Evolutionary conservation across 2,329 filamentous ascomycete species (phyloP).

Genomic region (Penicillium glabrum): DNA sequence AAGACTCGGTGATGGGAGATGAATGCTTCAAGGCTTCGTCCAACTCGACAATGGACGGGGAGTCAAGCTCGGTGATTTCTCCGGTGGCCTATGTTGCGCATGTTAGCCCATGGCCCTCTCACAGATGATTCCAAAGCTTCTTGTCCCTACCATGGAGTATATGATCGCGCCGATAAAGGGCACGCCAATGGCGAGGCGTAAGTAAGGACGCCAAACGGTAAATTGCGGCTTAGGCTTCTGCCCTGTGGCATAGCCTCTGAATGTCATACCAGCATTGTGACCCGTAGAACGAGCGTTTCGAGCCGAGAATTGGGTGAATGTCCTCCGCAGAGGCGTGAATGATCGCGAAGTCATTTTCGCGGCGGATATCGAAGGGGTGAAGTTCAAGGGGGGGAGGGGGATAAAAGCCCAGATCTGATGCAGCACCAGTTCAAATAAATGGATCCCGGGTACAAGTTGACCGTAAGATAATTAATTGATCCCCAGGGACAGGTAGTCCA

Average conservation of each 20-base stretch:
- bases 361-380: neutral
- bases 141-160: conserved; percentile 51
- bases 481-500: neutral
- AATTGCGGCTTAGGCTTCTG: conserved; percentile 28
- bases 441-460: neutral
- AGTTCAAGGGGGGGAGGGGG: neutral
- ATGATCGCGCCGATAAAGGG: conserved; percentile 51
- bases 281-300: conserved; percentile 20
- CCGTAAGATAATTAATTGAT: neutral
- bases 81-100: conserved; percentile 32
- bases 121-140: neutral
- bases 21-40: conserved; percentile 81
- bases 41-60: conserved; percentile 74
- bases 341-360: conserved; percentile 34
- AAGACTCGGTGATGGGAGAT: conserved; percentile 69
- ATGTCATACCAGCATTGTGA: conserved; percentile 17
- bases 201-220: conserved; percentile 47
- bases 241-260: conserved; percentile 29
- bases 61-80: conserved; percentile 39
- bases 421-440: neutral
- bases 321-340: conserved; percentile 36
- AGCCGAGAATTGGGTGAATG: conserved; percentile 27
- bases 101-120: neutral
- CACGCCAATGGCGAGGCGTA: conserved; percentile 50
- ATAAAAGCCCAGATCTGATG: neutral